These are phyloP conservation scores for Plenodomus tracheiphilus DNA, from an alignment of 2,329 filamentous ascomycete genomes.

Conservation along the genomic window DNA sequence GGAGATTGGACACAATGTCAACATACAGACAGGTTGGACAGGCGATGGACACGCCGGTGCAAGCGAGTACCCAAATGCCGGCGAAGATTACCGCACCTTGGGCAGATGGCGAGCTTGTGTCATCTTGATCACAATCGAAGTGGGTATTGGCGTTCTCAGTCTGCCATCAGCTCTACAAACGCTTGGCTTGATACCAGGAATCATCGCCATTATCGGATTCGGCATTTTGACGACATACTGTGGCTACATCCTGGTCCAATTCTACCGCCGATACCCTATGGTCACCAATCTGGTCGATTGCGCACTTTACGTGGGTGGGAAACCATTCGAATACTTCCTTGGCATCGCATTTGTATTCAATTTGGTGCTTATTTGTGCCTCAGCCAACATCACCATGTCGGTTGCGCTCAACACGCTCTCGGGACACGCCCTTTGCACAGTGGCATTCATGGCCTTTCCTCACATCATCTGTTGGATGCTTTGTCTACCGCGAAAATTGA, in stretches of 20 bases:
- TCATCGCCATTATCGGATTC: slow-evolving; percentile 35
- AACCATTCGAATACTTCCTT: slow-evolving; percentile 31
- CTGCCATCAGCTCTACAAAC: slow-evolving; percentile 32
- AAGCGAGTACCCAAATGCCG: slow-evolving; percentile 23
- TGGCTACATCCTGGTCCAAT: slow-evolving; percentile 31
- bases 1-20: slow-evolving; percentile 26
- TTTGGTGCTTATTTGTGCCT: slow-evolving; percentile 32
- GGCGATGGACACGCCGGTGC: slow-evolving; percentile 27
- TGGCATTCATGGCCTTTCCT: slow-evolving; percentile 65
- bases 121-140: slow-evolving; percentile 36
- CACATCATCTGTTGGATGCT: slow-evolving; percentile 62
- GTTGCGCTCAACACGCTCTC: slow-evolving; percentile 69
- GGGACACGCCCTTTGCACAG: slow-evolving; percentile 64
- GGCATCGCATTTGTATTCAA: slow-evolving; percentile 31
- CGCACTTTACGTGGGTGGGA: slow-evolving; percentile 30
- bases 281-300: slow-evolving; percentile 37
- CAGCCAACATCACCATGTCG: slow-evolving; percentile 39
- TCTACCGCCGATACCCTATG: slow-evolving; percentile 32
- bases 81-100: slow-evolving; percentile 30
- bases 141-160: slow-evolving; percentile 35
- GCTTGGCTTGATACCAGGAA: slow-evolving; percentile 34
- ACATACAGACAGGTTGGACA: slow-evolving; percentile 29
- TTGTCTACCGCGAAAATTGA: slow-evolving; percentile 64
- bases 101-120: slow-evolving; percentile 35
- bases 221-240: slow-evolving; percentile 31